Conservation (phyloP, 1,284 basidiomycete species). For the Xerocomus minutiporus region DNA sequence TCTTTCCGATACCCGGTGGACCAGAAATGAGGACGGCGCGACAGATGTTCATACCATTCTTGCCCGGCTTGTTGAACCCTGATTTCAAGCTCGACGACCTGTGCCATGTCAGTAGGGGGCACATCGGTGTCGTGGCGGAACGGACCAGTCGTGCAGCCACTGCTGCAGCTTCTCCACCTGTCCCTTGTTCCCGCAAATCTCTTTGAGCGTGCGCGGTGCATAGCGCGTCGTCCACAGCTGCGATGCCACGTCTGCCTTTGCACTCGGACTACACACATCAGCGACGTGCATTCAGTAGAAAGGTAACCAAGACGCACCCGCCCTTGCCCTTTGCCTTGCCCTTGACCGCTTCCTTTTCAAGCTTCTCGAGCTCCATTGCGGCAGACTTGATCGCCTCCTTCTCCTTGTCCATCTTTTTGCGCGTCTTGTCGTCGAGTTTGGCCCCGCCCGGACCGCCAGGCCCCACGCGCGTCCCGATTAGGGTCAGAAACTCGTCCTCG, state of each 20-base stretch:
- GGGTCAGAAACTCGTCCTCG: constrained; percentile 84
- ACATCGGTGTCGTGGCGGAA: not conserved
- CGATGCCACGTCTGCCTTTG: constrained; percentile 42
- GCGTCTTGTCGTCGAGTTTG: constrained; percentile 72
- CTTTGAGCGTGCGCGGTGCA: constrained; percentile 82
- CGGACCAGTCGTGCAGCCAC: constrained; percentile 88
- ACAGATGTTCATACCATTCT: constrained; percentile 81
- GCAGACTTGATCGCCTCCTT: constrained; percentile 66
- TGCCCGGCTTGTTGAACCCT: constrained; percentile 92
- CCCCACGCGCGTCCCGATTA: constrained; percentile 68
- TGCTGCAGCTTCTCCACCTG: constrained; percentile 82
- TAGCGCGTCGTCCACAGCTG: constrained; percentile 97
- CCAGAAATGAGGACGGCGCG: constrained; percentile 90
- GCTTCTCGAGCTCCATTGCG: constrained; percentile 72
- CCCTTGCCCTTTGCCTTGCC: constrained; percentile 18
- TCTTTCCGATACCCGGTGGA: constrained; percentile 96
- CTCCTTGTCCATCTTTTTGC: constrained; percentile 82
- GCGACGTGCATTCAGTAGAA: not conserved
- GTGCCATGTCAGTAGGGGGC: not conserved
- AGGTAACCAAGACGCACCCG: constrained; percentile 13
- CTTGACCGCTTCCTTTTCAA: constrained; percentile 50
- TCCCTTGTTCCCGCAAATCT: constrained; percentile 94
- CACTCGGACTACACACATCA: constrained; percentile 11
- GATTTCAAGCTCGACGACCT: constrained; percentile 73
- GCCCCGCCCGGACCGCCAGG: constrained; percentile 30